A percentile compares a stretch with the other conserved stretches of the same genome.
Conservation (phyloP, 2,329 filamentous ascomycete species). For the Falciphora oryzae region DNA sequence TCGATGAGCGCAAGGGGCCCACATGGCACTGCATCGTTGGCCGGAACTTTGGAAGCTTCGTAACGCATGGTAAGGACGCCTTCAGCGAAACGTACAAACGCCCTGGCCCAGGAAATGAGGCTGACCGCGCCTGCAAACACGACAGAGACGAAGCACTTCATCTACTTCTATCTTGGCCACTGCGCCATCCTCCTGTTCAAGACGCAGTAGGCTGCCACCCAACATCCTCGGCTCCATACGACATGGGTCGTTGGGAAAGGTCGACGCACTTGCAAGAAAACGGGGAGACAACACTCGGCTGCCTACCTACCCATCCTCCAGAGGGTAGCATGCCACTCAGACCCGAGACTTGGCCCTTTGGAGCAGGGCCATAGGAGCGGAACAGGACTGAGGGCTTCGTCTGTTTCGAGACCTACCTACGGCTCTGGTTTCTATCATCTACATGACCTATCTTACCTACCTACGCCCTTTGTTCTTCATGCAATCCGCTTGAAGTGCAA, state of each 20-base stretch:
- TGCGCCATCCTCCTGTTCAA: slow-evolving; percentile 98
- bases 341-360: too few species aligned
- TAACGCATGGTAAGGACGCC: slow-evolving; percentile 75
- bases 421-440: not conserved
- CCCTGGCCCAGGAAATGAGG: not conserved
- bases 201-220: slow-evolving; percentile 65
- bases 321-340: not conserved
- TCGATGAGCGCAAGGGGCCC: slow-evolving; percentile 92
- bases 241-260: not conserved
- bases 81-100: slow-evolving; percentile 8
- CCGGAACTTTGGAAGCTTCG: slow-evolving; percentile 97
- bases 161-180: slow-evolving; percentile 99
- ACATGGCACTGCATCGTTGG: slow-evolving; percentile 99
- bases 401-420: not conserved
- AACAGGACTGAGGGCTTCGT: not conserved
- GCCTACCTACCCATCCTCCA: not conserved
- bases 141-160: slow-evolving; percentile 97
- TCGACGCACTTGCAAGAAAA: not conserved
- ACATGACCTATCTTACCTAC: not conserved
- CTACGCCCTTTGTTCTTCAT: not conserved
- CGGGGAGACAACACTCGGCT: too few species aligned
- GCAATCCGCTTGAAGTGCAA: not conserved
- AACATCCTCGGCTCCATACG: not conserved
- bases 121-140: not conserved
- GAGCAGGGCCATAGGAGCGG: not conserved